Base-by-base conservation (phyloP, 345 rosid genomes). In the Eucalyptus sp. region DNA sequence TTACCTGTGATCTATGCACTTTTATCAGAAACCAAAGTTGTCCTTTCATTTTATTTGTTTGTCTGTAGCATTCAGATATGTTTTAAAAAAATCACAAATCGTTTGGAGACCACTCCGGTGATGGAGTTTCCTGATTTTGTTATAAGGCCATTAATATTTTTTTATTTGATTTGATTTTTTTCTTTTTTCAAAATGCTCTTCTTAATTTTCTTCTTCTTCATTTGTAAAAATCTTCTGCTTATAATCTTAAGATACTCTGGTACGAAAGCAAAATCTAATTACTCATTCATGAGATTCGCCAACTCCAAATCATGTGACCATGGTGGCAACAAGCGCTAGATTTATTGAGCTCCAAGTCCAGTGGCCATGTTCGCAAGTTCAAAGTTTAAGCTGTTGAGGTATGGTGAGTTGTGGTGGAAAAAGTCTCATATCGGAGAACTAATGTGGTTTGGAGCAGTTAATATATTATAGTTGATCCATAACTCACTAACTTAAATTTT, bases 401-500 rank as follows among this genome's bases (percentile, higher is more conserved):
- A 31, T 14, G 37, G 10, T 31, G 79, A 66, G 79, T 16, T 66
- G 22, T 31, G 6, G 10, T 31, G 10, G 37, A 66, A 16, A 66
- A 31, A 2, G 11, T n/a, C 10, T 2, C 3, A 16, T 10, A 66
- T 31, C 2, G 2, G 1, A 31, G 12, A 66, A 66, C 2, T 4
- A 1, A 0, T 31, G 2, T 31, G 5, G 6, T 4, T 4, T 66
- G 2, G 7, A 66, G 12, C 0, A 66, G 0, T 66, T 66, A 31
- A 66, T 66, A 4, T 66, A 66, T 31, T 66, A 0, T 31, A 0
- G 1, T 31, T 31, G 20, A 18, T 37, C 0, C 0, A 2, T 4
- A 66, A 15, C 1, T 66, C 18, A 66, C 31, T 66, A 0, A 3
- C 3, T 66, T 31, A 66, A 66, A 10, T 1, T 66, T 66, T 66